Conservation (phyloP, 768 basidiomycete genomes). For the Macrocybe gigantea region DNA sequence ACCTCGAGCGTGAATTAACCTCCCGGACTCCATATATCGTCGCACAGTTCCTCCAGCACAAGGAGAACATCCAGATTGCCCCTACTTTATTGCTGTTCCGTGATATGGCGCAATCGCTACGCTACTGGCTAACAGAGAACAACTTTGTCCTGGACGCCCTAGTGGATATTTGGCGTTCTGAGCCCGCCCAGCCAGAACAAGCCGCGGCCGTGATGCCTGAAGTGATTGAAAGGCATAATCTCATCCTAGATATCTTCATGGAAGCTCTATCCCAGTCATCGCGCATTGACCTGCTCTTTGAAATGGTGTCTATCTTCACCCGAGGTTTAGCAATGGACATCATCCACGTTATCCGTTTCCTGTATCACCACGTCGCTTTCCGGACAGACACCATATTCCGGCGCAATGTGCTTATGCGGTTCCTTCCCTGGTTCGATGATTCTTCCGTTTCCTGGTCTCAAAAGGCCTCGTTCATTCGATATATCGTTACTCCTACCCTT, state of each 20-base stretch:
- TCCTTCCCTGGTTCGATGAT: conserved; percentile 80
- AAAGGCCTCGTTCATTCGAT: conserved; percentile 75
- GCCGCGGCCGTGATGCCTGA: conserved; percentile 40
- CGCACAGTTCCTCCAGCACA: conserved; percentile 40
- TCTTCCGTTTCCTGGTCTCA: conserved; percentile 57
- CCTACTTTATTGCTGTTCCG: conserved; percentile 73
- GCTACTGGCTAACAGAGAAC: conserved; percentile 69
- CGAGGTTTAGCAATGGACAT: conserved; percentile 79
- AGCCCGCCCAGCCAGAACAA: conserved; percentile 39
- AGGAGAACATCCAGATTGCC: conserved; percentile 45
- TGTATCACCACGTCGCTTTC: conserved; percentile 80
- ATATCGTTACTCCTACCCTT: conserved; percentile 83
- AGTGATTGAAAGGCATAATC: conserved; percentile 49
- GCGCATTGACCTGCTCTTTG: conserved; percentile 85
- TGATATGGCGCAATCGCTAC: conserved; percentile 65
- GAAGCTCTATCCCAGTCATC: conserved; percentile 62
- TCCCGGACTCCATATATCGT: conserved; percentile 53
- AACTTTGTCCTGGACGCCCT: conserved; percentile 64
- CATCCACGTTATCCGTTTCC: conserved; percentile 72
- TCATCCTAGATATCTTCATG: conserved; percentile 76
- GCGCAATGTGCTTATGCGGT: conserved; percentile 79
- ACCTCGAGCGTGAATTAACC: conserved; percentile 61
- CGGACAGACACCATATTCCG: conserved; percentile 64
- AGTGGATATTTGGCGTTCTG: conserved; percentile 65
- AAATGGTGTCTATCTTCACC: conserved; percentile 76